Conservation (phyloP, 768 basidiomycete genomes). For the Amanita subjunquillea region DNA sequence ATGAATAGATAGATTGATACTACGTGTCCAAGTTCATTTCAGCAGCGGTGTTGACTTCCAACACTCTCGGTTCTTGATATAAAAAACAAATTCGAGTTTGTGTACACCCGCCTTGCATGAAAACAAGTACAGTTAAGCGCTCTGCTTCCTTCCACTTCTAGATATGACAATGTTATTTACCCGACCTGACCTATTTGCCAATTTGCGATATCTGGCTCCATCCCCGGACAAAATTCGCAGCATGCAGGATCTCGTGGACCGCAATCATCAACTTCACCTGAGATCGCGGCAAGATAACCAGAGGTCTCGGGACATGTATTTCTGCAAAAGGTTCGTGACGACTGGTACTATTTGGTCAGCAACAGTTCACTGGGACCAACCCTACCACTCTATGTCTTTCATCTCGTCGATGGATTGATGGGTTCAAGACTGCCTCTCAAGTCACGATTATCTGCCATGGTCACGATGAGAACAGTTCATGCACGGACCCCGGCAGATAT, state of each 20-base stretch:
- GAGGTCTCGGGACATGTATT: slow-evolving; percentile 12
- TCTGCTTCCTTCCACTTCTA: no score
- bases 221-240: neutral
- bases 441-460: no score
- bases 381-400: slow-evolving; percentile 17
- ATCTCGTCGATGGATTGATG: slow-evolving; percentile 11
- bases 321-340: slow-evolving; percentile 14
- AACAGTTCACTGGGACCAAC: slow-evolving; percentile 20
- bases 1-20: no score
- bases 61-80: neutral
- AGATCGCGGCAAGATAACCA: neutral
- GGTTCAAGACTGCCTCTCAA: neutral
- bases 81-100: neutral
- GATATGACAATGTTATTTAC: neutral
- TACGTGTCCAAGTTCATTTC: no score
- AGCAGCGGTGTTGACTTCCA: no score
- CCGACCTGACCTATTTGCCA: neutral
- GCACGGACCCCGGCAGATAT: no score
- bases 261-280: neutral
- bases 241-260: neutral
- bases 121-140: no score
- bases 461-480: no score
- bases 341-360: slow-evolving; percentile 22
- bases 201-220: neutral
- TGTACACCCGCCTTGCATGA: neutral